These are phyloP conservation scores for Apodospora peruviana DNA, from an alignment of 495 filamentous ascomycete species.

Conservation along the genomic window DNA sequence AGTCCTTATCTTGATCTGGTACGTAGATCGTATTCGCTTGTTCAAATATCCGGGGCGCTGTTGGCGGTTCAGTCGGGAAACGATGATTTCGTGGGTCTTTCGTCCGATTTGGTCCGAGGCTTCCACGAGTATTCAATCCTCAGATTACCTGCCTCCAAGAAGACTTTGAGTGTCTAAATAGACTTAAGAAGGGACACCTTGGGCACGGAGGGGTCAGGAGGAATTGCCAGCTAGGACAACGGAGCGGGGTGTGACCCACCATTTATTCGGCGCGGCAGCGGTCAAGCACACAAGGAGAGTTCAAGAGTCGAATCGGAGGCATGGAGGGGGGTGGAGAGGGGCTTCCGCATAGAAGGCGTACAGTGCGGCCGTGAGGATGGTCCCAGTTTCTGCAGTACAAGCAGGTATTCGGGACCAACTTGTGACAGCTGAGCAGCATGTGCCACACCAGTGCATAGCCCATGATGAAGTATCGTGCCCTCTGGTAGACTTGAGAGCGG, in stretches of 20 bases:
- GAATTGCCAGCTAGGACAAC: constrained; percentile 21
- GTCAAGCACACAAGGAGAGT: constrained; percentile 13
- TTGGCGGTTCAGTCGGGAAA: not conserved
- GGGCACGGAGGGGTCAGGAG: constrained; percentile 28
- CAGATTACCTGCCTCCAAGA: not conserved
- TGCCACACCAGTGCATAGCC: constrained; percentile 6
- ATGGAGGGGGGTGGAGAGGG: not conserved
- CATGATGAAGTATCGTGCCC: constrained; percentile 5
- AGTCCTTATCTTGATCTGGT: not conserved
- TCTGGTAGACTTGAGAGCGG: constrained; percentile 5
- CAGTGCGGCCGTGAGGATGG: constrained; percentile 1
- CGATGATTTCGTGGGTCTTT: no score
- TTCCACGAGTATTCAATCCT: not conserved
- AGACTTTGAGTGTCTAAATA: not conserved
- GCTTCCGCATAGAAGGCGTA: not conserved
- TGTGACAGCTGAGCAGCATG: constrained; percentile 10
- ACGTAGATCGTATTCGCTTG: no score
- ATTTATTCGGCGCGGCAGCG: constrained; percentile 22
- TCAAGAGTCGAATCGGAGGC: constrained; percentile 4
- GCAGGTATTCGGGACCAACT: constrained; percentile 6
- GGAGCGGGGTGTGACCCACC: constrained; percentile 31
- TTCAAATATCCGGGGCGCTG: not conserved
- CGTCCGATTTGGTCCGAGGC: not conserved
- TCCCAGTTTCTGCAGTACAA: not conserved
- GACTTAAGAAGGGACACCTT: constrained; percentile 4